Evolutionary conservation across 2,329 filamentous ascomycete genomes (phyloP), one percentile per base, ranked within the genome.

Genomic region (Leptographium procerum): DNA sequence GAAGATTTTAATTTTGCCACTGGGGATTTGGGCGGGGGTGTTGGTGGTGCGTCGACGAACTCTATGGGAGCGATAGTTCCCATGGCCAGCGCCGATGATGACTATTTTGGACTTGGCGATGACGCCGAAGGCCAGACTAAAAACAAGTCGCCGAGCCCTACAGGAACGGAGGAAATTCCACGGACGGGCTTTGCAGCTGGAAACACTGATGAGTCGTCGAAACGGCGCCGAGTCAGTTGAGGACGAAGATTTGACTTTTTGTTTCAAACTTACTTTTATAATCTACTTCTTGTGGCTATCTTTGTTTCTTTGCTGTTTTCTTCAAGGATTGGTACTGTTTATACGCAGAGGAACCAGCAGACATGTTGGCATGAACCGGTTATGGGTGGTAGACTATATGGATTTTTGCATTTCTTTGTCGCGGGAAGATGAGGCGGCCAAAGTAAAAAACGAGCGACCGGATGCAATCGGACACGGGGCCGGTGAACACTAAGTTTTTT

Each of bases 1-100:
- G 73, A 72, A 56, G 74, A 73, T 61, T 78, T 83, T 56, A 78
- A 78, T 64, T 81, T 82, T 61, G 73, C 71, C 36, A 70, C 59
- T 13, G 60, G 55, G 19, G 62, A 73, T n/a, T 70, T 74, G 50
- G 60, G 73, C 19, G 67, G 71, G 29, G 69, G 72, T 13, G 67
- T 14, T 10, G 31, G 29, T 11, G 24, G 11, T n/a, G 10, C n/a
- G 7, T 4, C 56, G n/a, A 33, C 13, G 4, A 40, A 31, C 33
- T 43, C 45, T 3, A 45, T 43, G 53, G 28, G 52, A 4, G 10
- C 33, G 19, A n/a, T 31, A 53, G 33, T 16, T 36, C 52, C 31
- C 2, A 2, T 26, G 16, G 13, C 33, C 13, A 47, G 48, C 26
- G 6, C 55, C 52, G 74, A 74, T 10, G 70, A 72, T 33, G 77